A percentile compares a stretch with the other conserved stretches of the same genome.
Evolutionary conservation across 495 filamentous ascomycete species (phyloP).

Genomic region (Hypoxylon crocopeplum): DNA sequence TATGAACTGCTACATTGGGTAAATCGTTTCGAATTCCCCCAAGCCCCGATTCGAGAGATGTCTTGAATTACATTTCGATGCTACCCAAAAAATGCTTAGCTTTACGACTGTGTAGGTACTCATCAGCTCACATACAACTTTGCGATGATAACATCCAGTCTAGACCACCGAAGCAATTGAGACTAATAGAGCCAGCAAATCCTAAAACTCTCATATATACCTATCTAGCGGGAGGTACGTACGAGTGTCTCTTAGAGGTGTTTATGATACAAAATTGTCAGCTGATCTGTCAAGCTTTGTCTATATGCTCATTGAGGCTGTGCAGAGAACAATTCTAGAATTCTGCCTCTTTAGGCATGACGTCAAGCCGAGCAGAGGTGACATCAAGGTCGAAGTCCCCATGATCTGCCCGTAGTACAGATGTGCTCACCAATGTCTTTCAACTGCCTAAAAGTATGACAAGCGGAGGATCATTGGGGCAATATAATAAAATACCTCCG

Average conservation of each 20-base stretch:
- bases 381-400: too few species aligned
- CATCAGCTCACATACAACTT: too few species aligned
- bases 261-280: neutral
- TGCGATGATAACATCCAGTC: too few species aligned
- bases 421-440: neutral
- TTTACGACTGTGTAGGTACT: too few species aligned
- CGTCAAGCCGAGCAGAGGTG: constrained; percentile 1
- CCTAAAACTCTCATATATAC: too few species aligned
- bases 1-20: constrained; percentile 13
- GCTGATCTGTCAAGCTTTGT: neutral
- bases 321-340: constrained; percentile 20
- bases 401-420: neutral
- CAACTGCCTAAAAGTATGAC: neutral
- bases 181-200: too few species aligned
- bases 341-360: constrained; percentile 19
- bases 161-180: too few species aligned
- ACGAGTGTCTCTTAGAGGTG: too few species aligned
- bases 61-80: constrained; percentile 3
- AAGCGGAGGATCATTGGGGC: neutral
- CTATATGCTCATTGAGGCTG: neutral
- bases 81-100: too few species aligned
- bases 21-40: neutral
- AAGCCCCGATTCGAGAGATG: neutral
- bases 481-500: neutral
- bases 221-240: too few species aligned